Evolutionary conservation across 2,329 filamentous ascomycete species (phyloP).

Genomic region (Cordyceps militaris): DNA sequence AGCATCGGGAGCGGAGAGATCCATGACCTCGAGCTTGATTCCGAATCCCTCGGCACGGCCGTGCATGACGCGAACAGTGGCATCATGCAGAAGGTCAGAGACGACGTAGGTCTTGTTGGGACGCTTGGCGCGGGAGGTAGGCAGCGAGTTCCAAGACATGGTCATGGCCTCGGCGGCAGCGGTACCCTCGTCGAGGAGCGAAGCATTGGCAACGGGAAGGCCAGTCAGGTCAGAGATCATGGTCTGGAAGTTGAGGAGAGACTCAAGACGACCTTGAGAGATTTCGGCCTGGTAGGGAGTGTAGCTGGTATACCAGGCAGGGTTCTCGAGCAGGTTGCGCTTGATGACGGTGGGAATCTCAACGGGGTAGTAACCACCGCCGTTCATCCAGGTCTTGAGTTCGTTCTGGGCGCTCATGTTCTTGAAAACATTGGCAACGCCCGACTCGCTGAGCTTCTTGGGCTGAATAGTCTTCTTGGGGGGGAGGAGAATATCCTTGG

Average conservation of each 20-base stretch:
- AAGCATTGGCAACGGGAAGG: conserved; percentile 83
- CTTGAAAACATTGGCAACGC: conserved; percentile 23
- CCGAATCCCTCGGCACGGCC: conserved; percentile 89
- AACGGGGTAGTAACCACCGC: conserved; percentile 83
- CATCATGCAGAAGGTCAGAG: conserved; percentile 73
- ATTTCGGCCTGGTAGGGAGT: conserved; percentile 97
- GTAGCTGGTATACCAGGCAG: conserved; percentile 96
- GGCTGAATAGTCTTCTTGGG: conserved; percentile 32
- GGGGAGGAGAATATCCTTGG: conserved; percentile 58
- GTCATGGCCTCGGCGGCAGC: conserved; percentile 96
- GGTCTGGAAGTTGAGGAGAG: conserved; percentile 91
- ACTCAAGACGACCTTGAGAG: conserved; percentile 88
- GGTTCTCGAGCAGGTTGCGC: conserved; percentile 85
- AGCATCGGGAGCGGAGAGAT: conserved; percentile 58
- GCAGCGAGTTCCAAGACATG: conserved; percentile 71
- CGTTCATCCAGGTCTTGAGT: conserved; percentile 63
- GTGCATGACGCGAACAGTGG: conserved; percentile 76
- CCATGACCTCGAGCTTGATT: conserved; percentile 66
- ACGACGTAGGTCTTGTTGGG: conserved; percentile 77
- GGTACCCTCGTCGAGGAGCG: conserved; percentile 82
- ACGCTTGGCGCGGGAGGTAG: conserved; percentile 64
- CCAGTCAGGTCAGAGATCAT: conserved; percentile 83
- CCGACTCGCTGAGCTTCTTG: conserved; percentile 44
- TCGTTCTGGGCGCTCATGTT: conserved; percentile 30
- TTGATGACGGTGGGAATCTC: conserved; percentile 84